These are phyloP conservation scores for Ichthyophonus hoferi DNA, from an alignment of 208 protist species.

Conservation along the genomic window DNA sequence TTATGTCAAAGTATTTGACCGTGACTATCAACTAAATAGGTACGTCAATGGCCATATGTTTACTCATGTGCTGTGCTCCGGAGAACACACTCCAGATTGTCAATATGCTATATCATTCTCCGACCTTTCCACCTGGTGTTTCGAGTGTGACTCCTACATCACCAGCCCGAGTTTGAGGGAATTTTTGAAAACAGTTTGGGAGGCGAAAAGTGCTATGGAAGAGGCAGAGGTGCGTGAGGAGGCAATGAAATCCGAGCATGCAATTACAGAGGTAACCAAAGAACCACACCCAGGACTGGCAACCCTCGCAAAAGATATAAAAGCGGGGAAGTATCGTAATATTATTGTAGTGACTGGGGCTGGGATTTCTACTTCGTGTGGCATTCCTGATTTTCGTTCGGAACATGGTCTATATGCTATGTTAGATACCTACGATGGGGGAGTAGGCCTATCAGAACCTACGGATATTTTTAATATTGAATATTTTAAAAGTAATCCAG, in stretches of 20 bases:
- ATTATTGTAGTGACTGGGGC: slow-evolving; percentile 19
- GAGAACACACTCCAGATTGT: background rate
- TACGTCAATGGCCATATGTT: background rate
- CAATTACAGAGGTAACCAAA: background rate
- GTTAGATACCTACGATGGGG: background rate
- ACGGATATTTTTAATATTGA: background rate
- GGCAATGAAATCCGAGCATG: background rate
- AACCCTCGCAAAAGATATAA: background rate
- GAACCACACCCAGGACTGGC: background rate
- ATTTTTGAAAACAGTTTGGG: background rate
- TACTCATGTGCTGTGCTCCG: too few relatives aligned
- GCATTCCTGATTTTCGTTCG: slow-evolving; percentile 16
- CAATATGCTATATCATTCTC: background rate
- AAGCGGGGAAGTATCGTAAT: background rate
- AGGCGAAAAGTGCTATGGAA: background rate
- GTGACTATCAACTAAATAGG: too few relatives aligned
- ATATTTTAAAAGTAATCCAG: background rate
- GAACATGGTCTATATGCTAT: slow-evolving; percentile 27
- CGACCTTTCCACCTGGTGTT: background rate
- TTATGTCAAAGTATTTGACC: too few relatives aligned
- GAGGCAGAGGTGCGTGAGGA: background rate
- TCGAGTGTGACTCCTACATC: background rate
- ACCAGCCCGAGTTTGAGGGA: background rate
- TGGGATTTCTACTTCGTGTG: background rate
- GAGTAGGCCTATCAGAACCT: background rate